Base-by-base conservation (phyloP, 441 rosid species). In the Erysimum pusillum region DNA sequence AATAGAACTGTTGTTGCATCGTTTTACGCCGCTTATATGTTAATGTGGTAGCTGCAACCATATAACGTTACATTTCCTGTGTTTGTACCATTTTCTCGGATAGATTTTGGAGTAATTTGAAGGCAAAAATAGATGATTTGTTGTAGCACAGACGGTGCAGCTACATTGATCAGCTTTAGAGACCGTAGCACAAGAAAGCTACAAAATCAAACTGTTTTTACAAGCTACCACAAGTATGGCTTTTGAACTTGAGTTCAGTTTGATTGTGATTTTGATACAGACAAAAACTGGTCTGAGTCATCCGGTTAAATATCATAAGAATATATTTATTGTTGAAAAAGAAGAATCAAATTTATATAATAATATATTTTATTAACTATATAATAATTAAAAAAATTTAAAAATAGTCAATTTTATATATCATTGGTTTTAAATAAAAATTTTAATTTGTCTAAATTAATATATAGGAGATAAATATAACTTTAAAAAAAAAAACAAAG, bases 41-140 rank as follows among this genome's bases (percentile, higher is more conserved):
- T 76, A 7, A 20, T 41, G 41, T 61, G 54, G 48, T 76, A 59
- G 73, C 38, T 59, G 46, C 28, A 60, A 60, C 63, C n/a, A 39
- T 39, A 31, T 39, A 51, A 67, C 36, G 8, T 38, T 9, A 10
- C 4, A 9, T 41, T 75, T 68, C 7, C 1, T 32, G 46, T 68
- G 10, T 76, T 61, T 68, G 59, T 69, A 12, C 12, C 69, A 52
- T 53, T 62, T 62, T 69, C 49, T 68, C 20, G n/a, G 48, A 51
- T 51, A 66, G 44, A 36, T 42, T 59, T 74, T 67, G 52, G 35
- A 75, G 25, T 75, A 38, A 38, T 75, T 59, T 58, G 36, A 74
- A 20, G 18, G 45, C 35, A 17, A 41, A 63, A 10, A 15, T 56
- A 53, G 7, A 53, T 34, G 15, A 35, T 39, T 48, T 61, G 31